A percentile compares a stretch with the other conserved stretches of the same genome.
Conservation (phyloP, 2,329 filamentous ascomycete genomes). For the Fusarium albosuccineum region DNA sequence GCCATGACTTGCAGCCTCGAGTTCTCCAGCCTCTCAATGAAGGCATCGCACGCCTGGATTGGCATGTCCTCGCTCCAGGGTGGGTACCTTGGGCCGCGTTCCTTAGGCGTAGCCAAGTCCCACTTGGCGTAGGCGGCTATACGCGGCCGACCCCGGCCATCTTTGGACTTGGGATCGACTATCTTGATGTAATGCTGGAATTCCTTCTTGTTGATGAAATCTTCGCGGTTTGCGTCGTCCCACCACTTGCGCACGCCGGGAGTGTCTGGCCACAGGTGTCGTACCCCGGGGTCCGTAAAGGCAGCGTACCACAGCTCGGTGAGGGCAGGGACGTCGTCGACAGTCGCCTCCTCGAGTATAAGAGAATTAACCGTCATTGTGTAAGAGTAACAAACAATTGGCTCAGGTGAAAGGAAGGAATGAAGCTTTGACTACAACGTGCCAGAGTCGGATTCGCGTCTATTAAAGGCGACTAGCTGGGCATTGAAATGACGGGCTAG, state of each 20-base stretch:
- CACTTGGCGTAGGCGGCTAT: slow-evolving; percentile 20
- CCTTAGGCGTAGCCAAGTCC: slow-evolving; percentile 3
- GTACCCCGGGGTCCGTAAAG: slow-evolving; percentile 12
- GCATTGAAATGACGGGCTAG: neutral
- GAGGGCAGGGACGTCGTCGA: slow-evolving; percentile 14
- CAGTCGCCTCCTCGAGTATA: slow-evolving; percentile 5
- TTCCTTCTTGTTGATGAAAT: slow-evolving; percentile 4
- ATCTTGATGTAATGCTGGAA: slow-evolving; percentile 21
- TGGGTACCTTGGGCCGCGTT: slow-evolving; percentile 16
- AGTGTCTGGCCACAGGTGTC: slow-evolving; percentile 16
- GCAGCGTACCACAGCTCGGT: slow-evolving; percentile 20
- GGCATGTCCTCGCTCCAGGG: slow-evolving; percentile 17
- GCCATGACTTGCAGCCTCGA: slow-evolving; percentile 9
- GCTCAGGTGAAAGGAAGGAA: neutral
- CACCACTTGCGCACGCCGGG: slow-evolving; percentile 17
- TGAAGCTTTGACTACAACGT: neutral
- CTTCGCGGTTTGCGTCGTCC: slow-evolving; percentile 19
- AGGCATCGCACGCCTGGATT: slow-evolving; percentile 5
- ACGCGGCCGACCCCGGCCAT: slow-evolving; percentile 9
- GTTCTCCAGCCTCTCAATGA: slow-evolving; percentile 7
- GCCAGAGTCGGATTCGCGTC: neutral
- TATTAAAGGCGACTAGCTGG: neutral
- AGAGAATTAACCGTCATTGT: neutral
- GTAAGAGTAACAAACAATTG: too few species aligned
- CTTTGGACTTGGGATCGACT: slow-evolving; percentile 7